Evolutionary conservation across 768 basidiomycete species (phyloP).

Genomic region (Trametes elegans): DNA sequence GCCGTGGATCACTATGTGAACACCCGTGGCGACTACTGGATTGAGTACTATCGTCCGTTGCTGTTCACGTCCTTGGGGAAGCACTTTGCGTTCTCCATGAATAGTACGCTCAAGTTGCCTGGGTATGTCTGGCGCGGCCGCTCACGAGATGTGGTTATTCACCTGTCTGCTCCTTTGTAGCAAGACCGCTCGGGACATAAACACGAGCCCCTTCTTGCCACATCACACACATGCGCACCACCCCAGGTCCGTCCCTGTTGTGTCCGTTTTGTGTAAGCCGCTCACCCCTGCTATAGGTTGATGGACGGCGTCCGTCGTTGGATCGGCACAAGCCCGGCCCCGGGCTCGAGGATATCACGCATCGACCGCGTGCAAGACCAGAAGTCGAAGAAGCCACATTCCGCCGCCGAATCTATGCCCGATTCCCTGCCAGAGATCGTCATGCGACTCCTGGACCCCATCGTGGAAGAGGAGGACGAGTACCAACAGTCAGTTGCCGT

Average conservation of each 20-base stretch:
- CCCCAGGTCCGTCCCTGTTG: constrained; percentile 33
- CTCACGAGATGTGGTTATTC: not conserved
- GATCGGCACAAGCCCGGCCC: constrained; percentile 58
- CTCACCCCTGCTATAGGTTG: constrained; percentile 42
- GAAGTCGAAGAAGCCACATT: constrained; percentile 19
- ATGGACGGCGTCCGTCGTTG: constrained; percentile 78
- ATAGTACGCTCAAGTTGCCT: constrained; percentile 79
- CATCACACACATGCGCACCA: constrained; percentile 39
- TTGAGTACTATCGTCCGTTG: constrained; percentile 83
- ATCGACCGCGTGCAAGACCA: constrained; percentile 36
- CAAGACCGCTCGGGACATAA: constrained; percentile 65
- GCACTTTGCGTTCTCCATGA: constrained; percentile 93
- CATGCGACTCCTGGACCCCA: constrained; percentile 54
- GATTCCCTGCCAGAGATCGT: constrained; percentile 61
- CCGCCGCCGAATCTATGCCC: constrained; percentile 22
- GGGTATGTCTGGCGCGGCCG: constrained; percentile 49
- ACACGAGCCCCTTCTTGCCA: constrained; percentile 74
- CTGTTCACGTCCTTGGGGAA: constrained; percentile 83
- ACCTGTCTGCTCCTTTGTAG: constrained; percentile 34
- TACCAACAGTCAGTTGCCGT: constrained; percentile 58
- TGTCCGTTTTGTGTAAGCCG: too few relatives aligned
- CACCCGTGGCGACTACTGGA: constrained; percentile 74
- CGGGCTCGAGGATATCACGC: constrained; percentile 41
- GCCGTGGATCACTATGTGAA: constrained; percentile 61
- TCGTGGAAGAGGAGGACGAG: constrained; percentile 65